These are phyloP conservation scores for Pyropia yezoensis DNA, from an alignment of 23 red algal genomes.

Conservation along the genomic window DNA sequence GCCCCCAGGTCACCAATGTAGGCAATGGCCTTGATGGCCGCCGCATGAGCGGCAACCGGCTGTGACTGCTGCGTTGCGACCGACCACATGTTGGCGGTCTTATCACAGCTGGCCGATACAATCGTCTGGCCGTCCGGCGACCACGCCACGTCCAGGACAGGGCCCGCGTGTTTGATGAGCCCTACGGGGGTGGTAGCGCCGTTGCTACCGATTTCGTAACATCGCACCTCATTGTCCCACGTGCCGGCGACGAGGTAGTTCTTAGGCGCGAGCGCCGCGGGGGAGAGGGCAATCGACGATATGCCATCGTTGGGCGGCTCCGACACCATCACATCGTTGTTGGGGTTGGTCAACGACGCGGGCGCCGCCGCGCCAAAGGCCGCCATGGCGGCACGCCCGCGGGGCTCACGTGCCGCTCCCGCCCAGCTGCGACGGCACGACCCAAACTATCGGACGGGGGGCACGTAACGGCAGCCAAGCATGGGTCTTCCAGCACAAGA, in stretches of 20 bases:
- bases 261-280: slow-evolving; percentile 65
- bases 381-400: too few relatives aligned
- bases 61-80: slow-evolving; percentile 38
- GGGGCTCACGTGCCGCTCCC: too few relatives aligned
- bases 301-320: slow-evolving; percentile 79
- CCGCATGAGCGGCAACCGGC: slow-evolving; percentile 78
- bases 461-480: too few relatives aligned
- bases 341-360: slow-evolving; percentile 53
- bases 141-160: slow-evolving; percentile 83
- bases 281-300: slow-evolving; percentile 87
- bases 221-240: slow-evolving; percentile 97
- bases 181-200: slow-evolving; percentile 62
- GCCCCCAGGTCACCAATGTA: slow-evolving; percentile 72
- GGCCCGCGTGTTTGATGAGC: slow-evolving; percentile 72
- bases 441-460: too few relatives aligned
- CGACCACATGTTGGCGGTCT: slow-evolving; percentile 78
- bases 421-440: too few relatives aligned
- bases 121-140: slow-evolving; percentile 62
- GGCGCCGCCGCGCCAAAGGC: background rate
- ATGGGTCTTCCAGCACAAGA: too few relatives aligned
- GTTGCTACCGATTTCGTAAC: slow-evolving; percentile 74
- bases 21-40: slow-evolving; percentile 63
- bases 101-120: slow-evolving; percentile 79
- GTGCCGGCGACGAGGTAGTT: slow-evolving; percentile 74
- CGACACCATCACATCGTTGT: slow-evolving; percentile 84